These are phyloP conservation scores for Xylariaceae sp. DNA, from an alignment of 2,329 filamentous ascomycete species.

Conservation along the genomic window DNA sequence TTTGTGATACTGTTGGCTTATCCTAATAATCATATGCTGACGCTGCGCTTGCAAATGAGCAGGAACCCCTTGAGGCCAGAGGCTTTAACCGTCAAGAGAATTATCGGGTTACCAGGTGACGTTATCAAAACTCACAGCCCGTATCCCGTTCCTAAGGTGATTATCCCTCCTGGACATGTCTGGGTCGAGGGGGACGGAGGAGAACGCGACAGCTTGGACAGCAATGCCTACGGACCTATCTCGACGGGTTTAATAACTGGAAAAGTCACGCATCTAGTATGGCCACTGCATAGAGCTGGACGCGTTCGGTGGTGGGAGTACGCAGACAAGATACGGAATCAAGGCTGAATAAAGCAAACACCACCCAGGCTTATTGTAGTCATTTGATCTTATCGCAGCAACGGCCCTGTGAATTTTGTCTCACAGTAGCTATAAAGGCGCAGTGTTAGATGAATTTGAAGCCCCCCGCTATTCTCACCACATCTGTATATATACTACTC, in stretches of 20 bases:
- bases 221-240: constrained; percentile 88
- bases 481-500: too few species aligned
- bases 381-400: too few species aligned
- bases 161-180: constrained; percentile 82
- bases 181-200: constrained; percentile 94
- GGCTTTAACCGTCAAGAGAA: constrained; percentile 76
- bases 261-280: constrained; percentile 73
- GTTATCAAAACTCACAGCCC: constrained; percentile 69
- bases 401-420: too few species aligned
- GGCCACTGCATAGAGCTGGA: constrained; percentile 67
- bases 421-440: too few species aligned
- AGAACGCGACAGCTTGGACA: constrained; percentile 74
- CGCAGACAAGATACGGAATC: constrained; percentile 36
- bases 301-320: constrained; percentile 64
- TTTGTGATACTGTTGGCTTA: too few species aligned
- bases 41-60: constrained; percentile 8
- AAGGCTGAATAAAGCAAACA: constrained; percentile 15
- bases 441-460: too few species aligned
- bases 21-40: constrained; percentile 18
- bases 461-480: too few species aligned
- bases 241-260: constrained; percentile 77
- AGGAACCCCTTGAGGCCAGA: constrained; percentile 77
- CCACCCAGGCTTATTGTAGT: too few species aligned
- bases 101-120: constrained; percentile 83
- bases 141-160: constrained; percentile 61